Conservation (phyloP, 495 filamentous ascomycete genomes). For the Penicillium turbatum region DNA sequence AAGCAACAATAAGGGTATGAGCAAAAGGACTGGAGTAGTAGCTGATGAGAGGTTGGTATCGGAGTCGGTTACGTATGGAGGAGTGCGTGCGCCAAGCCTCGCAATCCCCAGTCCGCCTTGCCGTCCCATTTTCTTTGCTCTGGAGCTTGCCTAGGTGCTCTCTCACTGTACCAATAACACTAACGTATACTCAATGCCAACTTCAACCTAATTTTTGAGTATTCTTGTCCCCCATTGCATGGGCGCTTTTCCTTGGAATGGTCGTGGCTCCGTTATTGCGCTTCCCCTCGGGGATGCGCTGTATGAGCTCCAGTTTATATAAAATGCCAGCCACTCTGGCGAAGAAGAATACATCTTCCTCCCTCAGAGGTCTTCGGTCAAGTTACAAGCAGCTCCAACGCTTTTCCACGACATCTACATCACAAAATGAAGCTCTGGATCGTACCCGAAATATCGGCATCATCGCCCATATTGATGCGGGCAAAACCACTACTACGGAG, state of each 20-base stretch:
- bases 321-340: slow-evolving; percentile 10
- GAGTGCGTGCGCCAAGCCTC: slow-evolving; percentile 22
- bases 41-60: slow-evolving; percentile 3
- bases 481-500: slow-evolving; percentile 98
- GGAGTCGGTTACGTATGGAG: slow-evolving; percentile 15
- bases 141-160: neutral
- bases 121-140: slow-evolving; percentile 11
- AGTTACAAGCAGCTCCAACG: slow-evolving; percentile 6
- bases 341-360: slow-evolving; percentile 8
- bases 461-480: slow-evolving; percentile 98
- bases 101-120: slow-evolving; percentile 15
- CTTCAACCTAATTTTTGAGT: slow-evolving; percentile 4
- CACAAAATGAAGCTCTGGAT: slow-evolving; percentile 37
- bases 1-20: neutral
- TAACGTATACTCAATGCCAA: slow-evolving; percentile 10
- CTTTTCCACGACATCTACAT: slow-evolving; percentile 27
- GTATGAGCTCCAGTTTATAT: slow-evolving; percentile 19
- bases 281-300: slow-evolving; percentile 29
- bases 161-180: neutral
- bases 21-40: neutral
- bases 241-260: slow-evolving; percentile 24
- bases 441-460: slow-evolving; percentile 94
- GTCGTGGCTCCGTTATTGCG: slow-evolving; percentile 36
- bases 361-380: slow-evolving; percentile 6
- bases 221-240: slow-evolving; percentile 7